phyloP scores from a whole-genome alignment of 163 green algal genomes.

The Prototheca stagnorum region DNA sequence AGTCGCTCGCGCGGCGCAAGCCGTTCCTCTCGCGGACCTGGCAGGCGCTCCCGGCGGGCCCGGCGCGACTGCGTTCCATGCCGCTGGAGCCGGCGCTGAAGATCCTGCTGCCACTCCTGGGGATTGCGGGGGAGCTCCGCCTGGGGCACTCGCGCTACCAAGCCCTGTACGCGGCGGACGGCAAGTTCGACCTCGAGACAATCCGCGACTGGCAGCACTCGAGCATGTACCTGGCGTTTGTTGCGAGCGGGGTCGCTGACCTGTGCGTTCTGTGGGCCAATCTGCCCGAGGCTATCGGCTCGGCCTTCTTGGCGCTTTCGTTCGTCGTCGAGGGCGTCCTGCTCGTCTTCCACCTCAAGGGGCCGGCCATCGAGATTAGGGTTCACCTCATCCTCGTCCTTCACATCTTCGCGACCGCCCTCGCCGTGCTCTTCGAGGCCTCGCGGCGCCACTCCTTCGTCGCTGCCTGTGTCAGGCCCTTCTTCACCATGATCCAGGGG shows the following conservation, averaged over 20 bases:
- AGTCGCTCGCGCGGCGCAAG: not conserved
- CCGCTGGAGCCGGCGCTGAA: constrained; percentile 39
- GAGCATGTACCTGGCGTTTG: constrained; percentile 40
- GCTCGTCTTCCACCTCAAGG: constrained; percentile 47
- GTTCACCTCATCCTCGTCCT: constrained; percentile 28
- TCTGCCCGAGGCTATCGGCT: constrained; percentile 2
- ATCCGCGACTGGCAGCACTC: constrained; percentile 48
- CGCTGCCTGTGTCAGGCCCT: constrained; percentile 7
- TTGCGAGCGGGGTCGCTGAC: constrained; percentile 31
- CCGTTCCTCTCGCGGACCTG: constrained; percentile 22
- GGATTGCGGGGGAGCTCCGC: constrained; percentile 45
- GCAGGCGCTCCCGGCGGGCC: constrained; percentile 13
- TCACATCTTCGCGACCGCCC: constrained; percentile 8
- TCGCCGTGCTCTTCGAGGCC: constrained; percentile 8
- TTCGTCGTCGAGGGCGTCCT: constrained; percentile 35
- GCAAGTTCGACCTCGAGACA: constrained; percentile 31
- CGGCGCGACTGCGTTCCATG: constrained; percentile 2
- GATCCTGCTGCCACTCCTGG: constrained; percentile 30
- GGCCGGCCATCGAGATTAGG: constrained; percentile 18
- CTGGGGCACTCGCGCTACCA: constrained; percentile 32
- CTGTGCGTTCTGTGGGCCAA: constrained; percentile 1
- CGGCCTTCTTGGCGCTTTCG: constrained; percentile 19
- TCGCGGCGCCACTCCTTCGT: constrained; percentile 5
- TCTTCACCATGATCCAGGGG: constrained; percentile 18
- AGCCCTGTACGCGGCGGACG: constrained; percentile 23